Conservation (phyloP, 2,329 filamentous ascomycete species). For the Cladobotryum mycophilum region DNA sequence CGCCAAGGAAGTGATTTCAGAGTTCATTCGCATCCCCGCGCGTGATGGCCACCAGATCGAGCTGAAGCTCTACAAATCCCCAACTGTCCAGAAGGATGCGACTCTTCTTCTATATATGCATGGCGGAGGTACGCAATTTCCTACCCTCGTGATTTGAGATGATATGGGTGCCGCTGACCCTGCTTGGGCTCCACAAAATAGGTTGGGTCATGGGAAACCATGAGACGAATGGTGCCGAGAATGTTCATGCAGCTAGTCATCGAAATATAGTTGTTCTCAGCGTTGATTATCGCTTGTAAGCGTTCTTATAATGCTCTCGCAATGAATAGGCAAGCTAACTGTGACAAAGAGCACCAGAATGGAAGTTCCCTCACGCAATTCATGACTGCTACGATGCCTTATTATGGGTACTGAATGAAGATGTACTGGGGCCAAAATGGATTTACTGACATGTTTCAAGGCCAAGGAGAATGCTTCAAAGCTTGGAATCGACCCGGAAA, state of each 20-base stretch:
- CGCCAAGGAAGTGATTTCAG: too few species aligned
- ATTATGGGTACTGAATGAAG: neutral
- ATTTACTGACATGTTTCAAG: too few species aligned
- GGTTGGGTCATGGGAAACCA: neutral
- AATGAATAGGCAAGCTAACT: neutral
- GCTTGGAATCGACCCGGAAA: conserved; percentile 28
- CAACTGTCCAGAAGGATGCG: too few species aligned
- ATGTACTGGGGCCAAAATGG: too few species aligned
- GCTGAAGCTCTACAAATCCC: too few species aligned
- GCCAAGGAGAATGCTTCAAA: neutral
- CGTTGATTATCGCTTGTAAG: neutral
- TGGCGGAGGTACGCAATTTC: neutral
- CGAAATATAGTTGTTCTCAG: neutral
- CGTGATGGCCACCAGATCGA: too few species aligned
- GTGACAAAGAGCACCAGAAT: neutral
- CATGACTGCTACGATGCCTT: neutral
- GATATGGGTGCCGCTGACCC: too few species aligned
- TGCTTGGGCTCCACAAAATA: too few species aligned
- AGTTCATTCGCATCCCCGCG: too few species aligned
- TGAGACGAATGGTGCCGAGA: neutral
- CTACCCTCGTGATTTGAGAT: too few species aligned
- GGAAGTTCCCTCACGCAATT: neutral
- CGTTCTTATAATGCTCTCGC: neutral
- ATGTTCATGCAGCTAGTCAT: neutral
- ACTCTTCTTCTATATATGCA: neutral